Evolutionary conservation across 495 filamentous ascomycete species (phyloP).

Genomic region (Parachaetomium inaequale): DNA sequence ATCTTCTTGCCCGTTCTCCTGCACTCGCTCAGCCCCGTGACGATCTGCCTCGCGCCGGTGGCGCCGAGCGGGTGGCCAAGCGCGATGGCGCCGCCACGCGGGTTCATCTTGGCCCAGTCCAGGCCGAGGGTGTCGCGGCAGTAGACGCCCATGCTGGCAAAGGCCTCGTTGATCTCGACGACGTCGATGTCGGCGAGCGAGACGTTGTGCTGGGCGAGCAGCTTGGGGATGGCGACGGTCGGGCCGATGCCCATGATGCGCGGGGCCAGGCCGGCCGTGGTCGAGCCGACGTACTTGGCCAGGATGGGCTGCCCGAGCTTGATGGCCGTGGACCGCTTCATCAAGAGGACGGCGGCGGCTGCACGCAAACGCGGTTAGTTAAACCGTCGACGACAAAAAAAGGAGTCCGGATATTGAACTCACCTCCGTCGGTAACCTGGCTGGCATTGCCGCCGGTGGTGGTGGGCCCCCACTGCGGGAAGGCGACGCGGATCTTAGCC

Average conservation of each 20-base stretch:
- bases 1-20: constrained; percentile 77
- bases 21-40: constrained; percentile 78
- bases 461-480: constrained; percentile 81
- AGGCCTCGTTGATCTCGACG: constrained; percentile 95
- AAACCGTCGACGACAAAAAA: too few relatives aligned
- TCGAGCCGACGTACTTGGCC: constrained; percentile 90
- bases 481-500: constrained; percentile 83
- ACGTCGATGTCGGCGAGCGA: constrained; percentile 81
- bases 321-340: constrained; percentile 87
- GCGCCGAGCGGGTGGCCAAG: constrained; percentile 79
- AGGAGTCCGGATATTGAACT: too few relatives aligned
- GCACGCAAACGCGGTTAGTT: constrained; percentile 9
- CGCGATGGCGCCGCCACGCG: constrained; percentile 73
- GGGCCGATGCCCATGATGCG: constrained; percentile 98
- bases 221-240: constrained; percentile 89
- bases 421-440: constrained; percentile 87
- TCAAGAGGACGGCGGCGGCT: constrained; percentile 84
- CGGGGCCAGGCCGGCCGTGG: constrained; percentile 83
- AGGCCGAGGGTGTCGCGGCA: constrained; percentile 73
- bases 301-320: constrained; percentile 87
- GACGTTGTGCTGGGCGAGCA: constrained; percentile 75
- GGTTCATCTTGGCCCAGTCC: constrained; percentile 83
- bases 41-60: constrained; percentile 76
- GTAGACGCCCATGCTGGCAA: constrained; percentile 96
- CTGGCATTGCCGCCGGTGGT: constrained; percentile 93